Percentiles rank a stretch among this genome's conserved stretches.
phyloP scores from a whole-genome alignment of 2,329 filamentous ascomycete species.

The Sporothrix variecibatus region DNA sequence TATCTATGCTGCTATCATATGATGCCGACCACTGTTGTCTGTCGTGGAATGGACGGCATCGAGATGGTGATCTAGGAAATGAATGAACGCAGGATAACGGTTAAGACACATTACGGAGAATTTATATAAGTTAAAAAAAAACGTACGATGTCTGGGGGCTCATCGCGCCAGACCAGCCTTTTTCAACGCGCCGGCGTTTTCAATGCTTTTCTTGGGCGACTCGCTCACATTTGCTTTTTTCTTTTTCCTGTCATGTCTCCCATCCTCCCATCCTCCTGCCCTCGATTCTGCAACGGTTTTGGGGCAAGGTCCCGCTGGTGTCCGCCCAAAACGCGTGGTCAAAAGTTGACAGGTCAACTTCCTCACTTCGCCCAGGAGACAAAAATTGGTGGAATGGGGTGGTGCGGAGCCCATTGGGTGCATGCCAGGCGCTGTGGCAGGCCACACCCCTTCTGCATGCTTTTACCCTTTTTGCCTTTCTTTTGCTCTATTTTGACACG shows the following conservation, averaged over 20 bases:
- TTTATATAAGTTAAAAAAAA: not conserved
- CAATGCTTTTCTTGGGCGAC: not conserved
- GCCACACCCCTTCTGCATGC: not conserved
- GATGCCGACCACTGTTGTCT: not conserved
- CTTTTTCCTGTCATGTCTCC: not conserved
- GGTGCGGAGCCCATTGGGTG: not conserved
- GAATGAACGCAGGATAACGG: not conserved
- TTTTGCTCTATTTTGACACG: slow-evolving; percentile 1
- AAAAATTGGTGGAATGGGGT: not conserved
- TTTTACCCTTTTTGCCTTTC: not conserved
- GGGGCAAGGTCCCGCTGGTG: not conserved
- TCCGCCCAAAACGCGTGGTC: slow-evolving; percentile 12
- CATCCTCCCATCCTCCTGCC: not conserved
- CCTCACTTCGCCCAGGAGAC: not conserved
- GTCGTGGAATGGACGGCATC: not conserved
- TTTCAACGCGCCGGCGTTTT: slow-evolving; percentile 7
- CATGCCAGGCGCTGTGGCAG: not conserved
- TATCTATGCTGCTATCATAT: not conserved
- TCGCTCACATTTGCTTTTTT: not conserved
- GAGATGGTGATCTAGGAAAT: not conserved
- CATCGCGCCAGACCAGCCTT: not conserved
- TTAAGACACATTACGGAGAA: not conserved
- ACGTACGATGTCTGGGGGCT: not conserved
- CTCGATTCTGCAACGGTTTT: slow-evolving; percentile 18
- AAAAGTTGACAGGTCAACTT: slow-evolving; percentile 15